Evolutionary conservation across 257 asterid species (phyloP), one percentile per base, ranked within the genome.

Genomic region (Rehmannia glutinosa): DNA sequence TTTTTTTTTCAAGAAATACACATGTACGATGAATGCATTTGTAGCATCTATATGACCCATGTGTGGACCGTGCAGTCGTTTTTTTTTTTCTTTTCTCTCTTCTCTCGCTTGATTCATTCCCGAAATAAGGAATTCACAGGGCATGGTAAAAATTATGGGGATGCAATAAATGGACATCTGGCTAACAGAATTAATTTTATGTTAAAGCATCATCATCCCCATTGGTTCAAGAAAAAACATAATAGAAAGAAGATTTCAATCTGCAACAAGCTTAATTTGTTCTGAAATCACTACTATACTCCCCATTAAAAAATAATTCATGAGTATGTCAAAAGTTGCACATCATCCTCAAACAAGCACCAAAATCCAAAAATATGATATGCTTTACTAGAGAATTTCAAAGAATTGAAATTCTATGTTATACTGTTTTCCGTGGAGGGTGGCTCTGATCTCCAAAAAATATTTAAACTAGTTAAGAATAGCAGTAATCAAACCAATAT

Each of bases 371-470:
- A 43, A 16, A n/a, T 49, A 66, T 38, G 58, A 24, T 2, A 28
- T 5, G 3, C 15, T 50, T 49, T 45, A 30, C 79, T 53, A 47
- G 42, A 62, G 68, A 69, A 61, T 75, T 74, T 69, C 80, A 62
- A 54, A 66, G 49, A 69, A 69, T 41, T 70, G 76, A 75, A 75
- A 75, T 64, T 64, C 80, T 56, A 9, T 54, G 23, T 19, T 58
- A 63, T 62, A 68, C 52, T 47, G 25, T 46, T 74, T 62, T 45
- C 79, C 61, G 46, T 12, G 7, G 27, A 64, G 51, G 38, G 7
- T 32, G 4, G 36, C 41, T 19, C 21, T 19, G 46, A 69, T 70
- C 36, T 69, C 36, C 45, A 38, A 49, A 52, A 55, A 63, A 11
- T 3, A 13, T 62, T 42, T 38, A 35, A 76, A 70, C 24, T 64